Evolutionary conservation across 176 grass and related monocot genomes (phyloP), one percentile per base, ranked within the genome.

Genomic region (Cocos nucifera): DNA sequence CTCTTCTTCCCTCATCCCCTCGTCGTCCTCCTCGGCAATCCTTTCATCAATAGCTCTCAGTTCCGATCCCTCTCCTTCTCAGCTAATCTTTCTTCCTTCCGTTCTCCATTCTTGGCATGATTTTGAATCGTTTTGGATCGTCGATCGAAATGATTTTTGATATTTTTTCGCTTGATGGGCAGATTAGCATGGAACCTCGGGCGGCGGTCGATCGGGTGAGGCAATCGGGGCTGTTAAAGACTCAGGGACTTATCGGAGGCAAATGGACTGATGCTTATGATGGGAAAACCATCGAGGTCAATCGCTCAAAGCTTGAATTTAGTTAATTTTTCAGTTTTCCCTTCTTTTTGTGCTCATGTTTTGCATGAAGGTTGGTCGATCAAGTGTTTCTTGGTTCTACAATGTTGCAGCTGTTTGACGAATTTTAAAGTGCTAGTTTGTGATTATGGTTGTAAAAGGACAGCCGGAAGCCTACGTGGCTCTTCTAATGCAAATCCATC

Each of bases 181-280:
- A 95, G 90, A 81, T 89, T 74, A 74, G 83, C 74, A 22, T 54
- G 74, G 65, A 74, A 27, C 63, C 83, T 59, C 75, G 73, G 49
- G 72, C 86, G 35, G 83, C 83, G 50, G 44, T 95, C 58, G 69
- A 77, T 61, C 73, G 73, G 74, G 61, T 90, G 67, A 77, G 70
- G 56, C 68, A 79, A 62, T 76, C 86, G 72, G 91, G 91, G 54
- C 65, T 95, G 16, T 71, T 95, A 68, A 87, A 62, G 83, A 87
- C 82, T 53, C 74, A 73, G 21, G 86, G 86, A 4, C 86, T 95
- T n/a, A 74, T 95, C 63, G 91, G 80, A 12, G 86, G 86, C 20
- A 56, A 82, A 61, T 95, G 91, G 91, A 74, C 87, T 17, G 86
- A 95, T 77, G 81, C 86, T 35, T 84, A 90, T 56, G 80, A 95